Evolutionary conservation across 192 early-diverging fungal species (phyloP).

Genomic region (Cetraspora pellucida): DNA sequence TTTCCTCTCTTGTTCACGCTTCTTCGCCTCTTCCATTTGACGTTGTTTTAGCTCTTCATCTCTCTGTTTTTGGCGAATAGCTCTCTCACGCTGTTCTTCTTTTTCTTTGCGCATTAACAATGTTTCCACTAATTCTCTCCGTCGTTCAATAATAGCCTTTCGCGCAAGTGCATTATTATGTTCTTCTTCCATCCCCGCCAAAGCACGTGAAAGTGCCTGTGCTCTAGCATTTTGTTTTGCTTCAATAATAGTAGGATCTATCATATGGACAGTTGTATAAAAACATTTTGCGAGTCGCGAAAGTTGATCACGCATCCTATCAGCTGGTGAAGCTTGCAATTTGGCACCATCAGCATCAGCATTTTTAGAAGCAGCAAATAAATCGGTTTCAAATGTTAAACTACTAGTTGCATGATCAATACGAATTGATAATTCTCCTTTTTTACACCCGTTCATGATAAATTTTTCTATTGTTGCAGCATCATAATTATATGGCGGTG

Average conservation of each 20-base stretch:
- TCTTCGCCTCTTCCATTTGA: conserved; percentile 80
- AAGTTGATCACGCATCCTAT: conserved; percentile 92
- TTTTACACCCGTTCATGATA: conserved; percentile 97
- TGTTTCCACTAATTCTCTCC: conserved; percentile 78
- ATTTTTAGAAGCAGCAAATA: conserved; percentile 77
- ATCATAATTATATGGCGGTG: conserved; percentile 80
- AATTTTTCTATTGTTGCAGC: conserved; percentile 94
- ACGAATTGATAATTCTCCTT: conserved; percentile 93
- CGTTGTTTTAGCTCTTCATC: conserved; percentile 81
- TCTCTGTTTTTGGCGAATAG: conserved; percentile 72
- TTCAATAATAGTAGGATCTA: conserved; percentile 75
- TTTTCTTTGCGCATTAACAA: conserved; percentile 79
- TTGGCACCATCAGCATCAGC: conserved; percentile 80
- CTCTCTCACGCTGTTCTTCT: conserved; percentile 77
- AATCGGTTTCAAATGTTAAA: conserved; percentile 90
- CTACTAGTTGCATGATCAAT: conserved; percentile 90
- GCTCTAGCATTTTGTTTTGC: conserved; percentile 68
- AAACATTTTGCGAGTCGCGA: conserved; percentile 83
- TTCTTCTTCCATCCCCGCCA: conserved; percentile 79
- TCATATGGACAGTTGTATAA: conserved; percentile 80
- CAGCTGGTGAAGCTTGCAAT: conserved; percentile 82
- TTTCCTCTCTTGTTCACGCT: conserved; percentile 81
- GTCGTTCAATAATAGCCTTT: conserved; percentile 84
- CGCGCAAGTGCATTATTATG: conserved; percentile 74
- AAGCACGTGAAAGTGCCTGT: conserved; percentile 69